Conservation (phyloP, 1,139 yeast genomes). For the Saccharomyces hybrid region DNA sequence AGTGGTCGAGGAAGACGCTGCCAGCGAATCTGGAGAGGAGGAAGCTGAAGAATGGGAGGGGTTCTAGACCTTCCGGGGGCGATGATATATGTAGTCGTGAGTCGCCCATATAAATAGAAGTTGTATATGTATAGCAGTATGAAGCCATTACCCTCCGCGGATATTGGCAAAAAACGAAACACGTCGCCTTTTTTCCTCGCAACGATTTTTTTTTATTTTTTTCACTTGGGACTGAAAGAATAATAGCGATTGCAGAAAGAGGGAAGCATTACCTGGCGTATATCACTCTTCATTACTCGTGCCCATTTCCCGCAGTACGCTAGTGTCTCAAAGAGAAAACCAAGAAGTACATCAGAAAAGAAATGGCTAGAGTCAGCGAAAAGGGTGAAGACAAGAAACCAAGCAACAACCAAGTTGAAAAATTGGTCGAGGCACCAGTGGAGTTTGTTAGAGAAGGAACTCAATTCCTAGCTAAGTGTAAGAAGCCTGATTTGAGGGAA, state of each 20-base stretch:
- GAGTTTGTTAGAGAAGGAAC: slow-evolving; percentile 87
- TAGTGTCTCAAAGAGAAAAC: background rate
- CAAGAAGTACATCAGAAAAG: slow-evolving; percentile 1
- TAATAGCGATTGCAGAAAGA: background rate
- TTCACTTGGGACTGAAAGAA: background rate
- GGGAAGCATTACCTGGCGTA: background rate
- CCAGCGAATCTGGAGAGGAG: slow-evolving; percentile 23
- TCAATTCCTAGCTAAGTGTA: slow-evolving; percentile 82
- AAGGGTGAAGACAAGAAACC: slow-evolving; percentile 8
- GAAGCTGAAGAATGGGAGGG: slow-evolving; percentile 47
- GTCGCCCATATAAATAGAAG: background rate
- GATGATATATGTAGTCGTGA: background rate
- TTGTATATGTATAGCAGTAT: background rate
- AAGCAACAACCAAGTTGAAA: slow-evolving; percentile 44
- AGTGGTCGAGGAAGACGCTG: slow-evolving; percentile 24
- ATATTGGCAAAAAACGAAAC: background rate
- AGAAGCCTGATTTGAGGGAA: slow-evolving; percentile 87
- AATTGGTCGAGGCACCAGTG: slow-evolving; percentile 79
- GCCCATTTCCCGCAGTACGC: background rate
- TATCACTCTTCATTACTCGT: background rate
- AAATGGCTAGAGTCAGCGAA: slow-evolving; percentile 27
- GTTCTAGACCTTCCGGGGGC: slow-evolving; percentile 29
- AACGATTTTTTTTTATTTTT: background rate
- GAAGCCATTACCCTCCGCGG: background rate
- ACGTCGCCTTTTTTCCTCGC: slow-evolving; percentile 1